Conservation (phyloP, 1,139 yeast genomes). For the Magnusiomyces fungicola region DNA sequence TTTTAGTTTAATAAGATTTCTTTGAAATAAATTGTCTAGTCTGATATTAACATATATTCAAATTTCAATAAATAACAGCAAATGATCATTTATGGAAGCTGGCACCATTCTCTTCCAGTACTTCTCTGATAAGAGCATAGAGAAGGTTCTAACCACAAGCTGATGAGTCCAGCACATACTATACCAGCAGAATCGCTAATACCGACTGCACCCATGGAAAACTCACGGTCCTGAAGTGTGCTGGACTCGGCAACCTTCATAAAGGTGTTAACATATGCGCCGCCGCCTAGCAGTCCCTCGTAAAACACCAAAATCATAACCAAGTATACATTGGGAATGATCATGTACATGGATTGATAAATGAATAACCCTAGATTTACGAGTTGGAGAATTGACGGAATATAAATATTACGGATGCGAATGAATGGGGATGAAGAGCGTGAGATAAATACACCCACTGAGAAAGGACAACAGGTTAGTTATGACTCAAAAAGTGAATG, state of each 20-base stretch:
- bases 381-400: constrained; percentile 62
- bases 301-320: constrained; percentile 61
- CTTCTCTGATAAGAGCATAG: constrained; percentile 61
- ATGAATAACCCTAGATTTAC: constrained; percentile 53
- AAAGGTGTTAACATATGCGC: constrained; percentile 83
- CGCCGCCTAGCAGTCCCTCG: constrained; percentile 85
- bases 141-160: constrained; percentile 62
- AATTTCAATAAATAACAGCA: too few species aligned
- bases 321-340: constrained; percentile 59
- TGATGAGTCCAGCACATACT: constrained; percentile 69
- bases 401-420: constrained; percentile 50
- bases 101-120: constrained; percentile 38
- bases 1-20: too few species aligned
- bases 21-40: too few species aligned
- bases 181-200: constrained; percentile 88
- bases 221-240: constrained; percentile 55
- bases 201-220: constrained; percentile 89
- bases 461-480: not conserved
- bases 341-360: constrained; percentile 53
- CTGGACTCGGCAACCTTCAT: constrained; percentile 64
- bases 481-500: not conserved
- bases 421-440: constrained; percentile 70
- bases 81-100: constrained; percentile 23
- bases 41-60: too few species aligned
- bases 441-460: constrained; percentile 79